These are phyloP conservation scores for Parastagonospora nodorum DNA, from an alignment of 2,329 filamentous ascomycete genomes.

Conservation along the genomic window DNA sequence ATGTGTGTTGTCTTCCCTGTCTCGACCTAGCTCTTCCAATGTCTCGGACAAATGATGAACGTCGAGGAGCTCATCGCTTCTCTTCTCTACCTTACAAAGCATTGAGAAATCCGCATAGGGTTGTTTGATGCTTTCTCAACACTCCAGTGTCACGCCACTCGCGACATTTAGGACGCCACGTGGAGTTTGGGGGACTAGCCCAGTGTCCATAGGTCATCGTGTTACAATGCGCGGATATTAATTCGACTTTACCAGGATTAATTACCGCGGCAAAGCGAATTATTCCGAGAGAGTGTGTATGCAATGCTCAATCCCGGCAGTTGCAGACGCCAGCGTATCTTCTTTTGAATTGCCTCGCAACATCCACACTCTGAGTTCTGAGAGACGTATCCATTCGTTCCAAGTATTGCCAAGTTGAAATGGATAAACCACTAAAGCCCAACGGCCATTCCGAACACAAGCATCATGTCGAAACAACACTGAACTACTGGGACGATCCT, in stretches of 20 bases:
- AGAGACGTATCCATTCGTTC: neutral
- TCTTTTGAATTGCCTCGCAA: neutral
- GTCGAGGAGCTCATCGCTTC: neutral
- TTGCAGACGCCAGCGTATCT: neutral
- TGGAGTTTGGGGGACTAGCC: neutral
- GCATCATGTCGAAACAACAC: slow-evolving; percentile 21
- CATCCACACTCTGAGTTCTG: neutral
- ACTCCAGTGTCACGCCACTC: neutral
- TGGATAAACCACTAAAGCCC: neutral
- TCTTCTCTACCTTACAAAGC: neutral
- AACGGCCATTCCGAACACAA: slow-evolving; percentile 9
- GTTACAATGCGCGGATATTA: neutral
- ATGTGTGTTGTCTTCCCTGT: too few species aligned
- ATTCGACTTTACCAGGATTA: neutral
- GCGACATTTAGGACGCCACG: neutral
- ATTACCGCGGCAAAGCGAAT: neutral
- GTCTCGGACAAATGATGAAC: neutral
- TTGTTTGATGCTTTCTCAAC: too few species aligned
- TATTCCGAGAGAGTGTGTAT: neutral
- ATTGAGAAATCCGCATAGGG: neutral
- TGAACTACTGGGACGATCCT: slow-evolving; percentile 33
- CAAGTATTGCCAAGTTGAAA: neutral
- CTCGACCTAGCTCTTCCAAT: neutral
- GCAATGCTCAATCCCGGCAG: neutral
- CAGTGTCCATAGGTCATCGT: neutral